Percentiles rank a stretch among this genome's conserved stretches.
These are phyloP conservation scores for Neurospora sp. DNA, from an alignment of 495 filamentous ascomycete species.

Conservation along the genomic window DNA sequence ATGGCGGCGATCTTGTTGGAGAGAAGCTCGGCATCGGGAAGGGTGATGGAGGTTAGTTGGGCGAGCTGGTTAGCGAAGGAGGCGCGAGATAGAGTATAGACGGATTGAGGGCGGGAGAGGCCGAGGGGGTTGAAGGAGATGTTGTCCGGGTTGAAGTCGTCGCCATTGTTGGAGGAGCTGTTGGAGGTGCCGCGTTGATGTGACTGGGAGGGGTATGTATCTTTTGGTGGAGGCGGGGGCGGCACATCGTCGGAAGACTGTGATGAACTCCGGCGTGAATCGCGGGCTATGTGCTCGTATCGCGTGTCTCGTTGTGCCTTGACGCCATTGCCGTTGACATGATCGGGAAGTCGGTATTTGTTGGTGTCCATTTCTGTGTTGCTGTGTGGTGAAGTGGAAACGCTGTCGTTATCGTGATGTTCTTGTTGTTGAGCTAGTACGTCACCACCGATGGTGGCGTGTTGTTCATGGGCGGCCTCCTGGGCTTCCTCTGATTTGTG, in stretches of 20 bases:
- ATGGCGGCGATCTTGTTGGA: slow-evolving; percentile 74
- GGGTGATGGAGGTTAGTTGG: slow-evolving; percentile 71
- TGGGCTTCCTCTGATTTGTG: slow-evolving; percentile 7
- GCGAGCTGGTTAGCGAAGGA: slow-evolving; percentile 88
- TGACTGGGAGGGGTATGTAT: slow-evolving; percentile 22
- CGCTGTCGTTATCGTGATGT: not conserved
- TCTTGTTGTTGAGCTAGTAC: not conserved
- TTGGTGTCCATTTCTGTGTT: slow-evolving; percentile 48
- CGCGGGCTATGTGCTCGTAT: slow-evolving; percentile 42
- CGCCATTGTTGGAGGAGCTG: slow-evolving; percentile 10
- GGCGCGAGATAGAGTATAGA: slow-evolving; percentile 79
- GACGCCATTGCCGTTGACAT: slow-evolving; percentile 50
- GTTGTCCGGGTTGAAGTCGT: slow-evolving; percentile 31
- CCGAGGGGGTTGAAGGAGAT: slow-evolving; percentile 45
- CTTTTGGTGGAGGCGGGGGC: slow-evolving; percentile 38
- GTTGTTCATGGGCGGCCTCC: slow-evolving; percentile 6
- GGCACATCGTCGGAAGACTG: slow-evolving; percentile 18
- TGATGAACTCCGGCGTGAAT: slow-evolving; percentile 19
- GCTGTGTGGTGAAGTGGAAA: slow-evolving; percentile 14
- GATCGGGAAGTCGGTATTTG: slow-evolving; percentile 56
- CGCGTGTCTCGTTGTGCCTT: slow-evolving; percentile 44
- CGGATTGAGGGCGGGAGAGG: slow-evolving; percentile 58
- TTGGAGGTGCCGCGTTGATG: slow-evolving; percentile 7
- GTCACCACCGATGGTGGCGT: not conserved
- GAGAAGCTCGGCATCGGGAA: slow-evolving; percentile 73